phyloP scores from a whole-genome alignment of 2,329 filamentous ascomycete genomes.

The Fragosphaeria purpurea region DNA sequence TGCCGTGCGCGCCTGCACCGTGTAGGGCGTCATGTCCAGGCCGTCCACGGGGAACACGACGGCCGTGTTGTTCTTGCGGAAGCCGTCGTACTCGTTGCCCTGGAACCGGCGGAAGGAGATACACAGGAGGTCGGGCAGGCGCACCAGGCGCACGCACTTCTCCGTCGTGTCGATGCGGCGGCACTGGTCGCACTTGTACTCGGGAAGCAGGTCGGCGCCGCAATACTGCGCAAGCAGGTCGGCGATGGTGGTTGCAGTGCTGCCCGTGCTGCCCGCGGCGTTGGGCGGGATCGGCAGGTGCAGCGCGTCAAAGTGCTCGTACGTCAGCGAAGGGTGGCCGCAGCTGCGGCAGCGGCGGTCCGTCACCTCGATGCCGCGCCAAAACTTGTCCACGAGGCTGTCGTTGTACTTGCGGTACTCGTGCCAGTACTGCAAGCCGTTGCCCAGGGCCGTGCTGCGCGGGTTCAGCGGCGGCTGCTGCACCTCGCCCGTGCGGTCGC shows the following conservation, averaged over 20 bases:
- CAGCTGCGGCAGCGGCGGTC: conserved; percentile 57
- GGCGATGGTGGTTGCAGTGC: conserved; percentile 29
- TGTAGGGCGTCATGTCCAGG: conserved; percentile 45
- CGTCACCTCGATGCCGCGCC: conserved; percentile 66
- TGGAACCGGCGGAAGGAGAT: conserved; percentile 59
- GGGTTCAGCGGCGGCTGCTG: conserved; percentile 16
- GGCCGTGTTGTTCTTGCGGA: conserved; percentile 57
- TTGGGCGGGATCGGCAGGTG: conserved; percentile 29
- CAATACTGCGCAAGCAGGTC: conserved; percentile 63
- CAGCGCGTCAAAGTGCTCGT: conserved; percentile 44
- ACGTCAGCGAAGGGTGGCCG: conserved; percentile 37
- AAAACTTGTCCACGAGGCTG: conserved; percentile 71
- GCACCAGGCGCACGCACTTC: conserved; percentile 64
- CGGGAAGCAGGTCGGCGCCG: conserved; percentile 54
- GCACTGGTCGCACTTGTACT: conserved; percentile 68
- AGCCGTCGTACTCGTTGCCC: conserved; percentile 21
- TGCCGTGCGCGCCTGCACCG: conserved; percentile 10
- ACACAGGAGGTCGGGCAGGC: conserved; percentile 69
- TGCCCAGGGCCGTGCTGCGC: conserved; percentile 30
- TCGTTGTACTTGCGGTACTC: conserved; percentile 58
- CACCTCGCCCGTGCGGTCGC: conserved; percentile 27
- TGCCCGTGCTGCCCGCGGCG: conserved; percentile 7
- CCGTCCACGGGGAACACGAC: conserved; percentile 69
- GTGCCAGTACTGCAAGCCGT: conserved; percentile 66
- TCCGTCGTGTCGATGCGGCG: conserved; percentile 56